Percentiles rank a stretch among this genome's conserved stretches.
Evolutionary conservation across 179 eudicot species (phyloP).

Genomic region (Gypsophila paniculata): DNA sequence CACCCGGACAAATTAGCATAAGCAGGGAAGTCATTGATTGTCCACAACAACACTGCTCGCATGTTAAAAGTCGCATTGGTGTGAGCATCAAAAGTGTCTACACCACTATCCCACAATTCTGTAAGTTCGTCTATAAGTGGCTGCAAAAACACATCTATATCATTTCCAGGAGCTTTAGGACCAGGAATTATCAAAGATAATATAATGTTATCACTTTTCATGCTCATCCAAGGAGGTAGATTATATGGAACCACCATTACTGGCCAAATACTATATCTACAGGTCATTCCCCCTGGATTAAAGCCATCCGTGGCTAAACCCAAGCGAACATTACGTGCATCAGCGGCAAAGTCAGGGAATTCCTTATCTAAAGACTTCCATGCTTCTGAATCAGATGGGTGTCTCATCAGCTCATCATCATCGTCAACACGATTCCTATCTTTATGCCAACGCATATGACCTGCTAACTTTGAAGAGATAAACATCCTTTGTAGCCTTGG

Average conservation of each 20-base stretch:
- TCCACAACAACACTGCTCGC: constrained; percentile 12
- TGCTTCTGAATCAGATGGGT: too few species aligned
- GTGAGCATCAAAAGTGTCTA: constrained; percentile 8
- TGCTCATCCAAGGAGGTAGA: constrained; percentile 18
- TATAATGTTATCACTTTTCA: neutral
- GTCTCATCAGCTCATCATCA: neutral
- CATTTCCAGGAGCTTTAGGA: constrained; percentile 9
- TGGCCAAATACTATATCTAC: constrained; percentile 19
- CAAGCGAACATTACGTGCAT: constrained; percentile 15
- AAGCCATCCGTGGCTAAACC: neutral
- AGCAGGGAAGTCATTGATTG: constrained; percentile 14
- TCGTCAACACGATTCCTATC: neutral
- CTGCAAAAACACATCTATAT: constrained; percentile 17
- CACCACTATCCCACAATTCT: constrained; percentile 9
- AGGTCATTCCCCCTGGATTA: too few species aligned
- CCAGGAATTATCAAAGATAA: constrained; percentile 10
- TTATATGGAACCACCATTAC: constrained; percentile 9
- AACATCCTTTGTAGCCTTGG: too few species aligned
- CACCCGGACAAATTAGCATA: too few species aligned
- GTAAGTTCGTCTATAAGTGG: neutral
- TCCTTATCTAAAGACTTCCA: neutral
- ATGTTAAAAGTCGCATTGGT: neutral
- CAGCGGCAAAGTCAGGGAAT: neutral
- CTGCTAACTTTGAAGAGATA: too few species aligned
- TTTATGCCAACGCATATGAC: too few species aligned